Conservation (phyloP, 257 asterid genomes). For the Salvia miltiorrhiza region DNA sequence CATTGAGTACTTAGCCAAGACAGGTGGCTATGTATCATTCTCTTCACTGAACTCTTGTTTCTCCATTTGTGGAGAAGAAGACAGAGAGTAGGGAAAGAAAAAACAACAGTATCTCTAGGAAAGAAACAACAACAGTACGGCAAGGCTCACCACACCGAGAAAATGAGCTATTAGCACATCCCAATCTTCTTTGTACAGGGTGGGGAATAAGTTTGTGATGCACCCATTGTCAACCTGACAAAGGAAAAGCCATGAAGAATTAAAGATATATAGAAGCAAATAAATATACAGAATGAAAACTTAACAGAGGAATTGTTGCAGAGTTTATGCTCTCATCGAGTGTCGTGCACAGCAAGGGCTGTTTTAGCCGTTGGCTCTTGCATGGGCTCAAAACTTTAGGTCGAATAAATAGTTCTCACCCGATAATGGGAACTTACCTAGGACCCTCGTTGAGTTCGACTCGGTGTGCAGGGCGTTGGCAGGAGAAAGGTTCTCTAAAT, state of each 20-base stretch:
- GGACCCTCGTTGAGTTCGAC: background rate
- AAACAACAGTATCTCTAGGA: no score
- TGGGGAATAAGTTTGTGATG: slow-evolving; percentile 67
- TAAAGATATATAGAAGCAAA: background rate
- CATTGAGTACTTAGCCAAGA: no score
- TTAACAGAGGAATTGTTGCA: background rate
- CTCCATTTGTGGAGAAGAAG: no score
- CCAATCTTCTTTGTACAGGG: slow-evolving; percentile 75
- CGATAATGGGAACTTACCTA: background rate
- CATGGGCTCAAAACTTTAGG: background rate
- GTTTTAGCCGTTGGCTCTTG: background rate
- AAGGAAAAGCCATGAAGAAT: slow-evolving; percentile 23
- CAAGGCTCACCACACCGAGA: slow-evolving; percentile 83
- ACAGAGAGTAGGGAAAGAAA: no score
- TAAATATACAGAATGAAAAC: background rate
- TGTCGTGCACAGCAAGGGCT: background rate
- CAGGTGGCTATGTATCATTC: no score
- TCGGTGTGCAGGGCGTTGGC: background rate
- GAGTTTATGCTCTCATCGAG: background rate
- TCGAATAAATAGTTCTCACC: background rate
- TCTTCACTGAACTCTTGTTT: no score
- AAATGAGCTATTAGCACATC: slow-evolving; percentile 96
- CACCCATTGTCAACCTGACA: slow-evolving; percentile 93
- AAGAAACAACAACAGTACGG: background rate
- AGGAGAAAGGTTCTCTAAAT: background rate